Evolutionary conservation across 805 yeast genomes (phyloP).

Genomic region (Candida stauntonica): DNA sequence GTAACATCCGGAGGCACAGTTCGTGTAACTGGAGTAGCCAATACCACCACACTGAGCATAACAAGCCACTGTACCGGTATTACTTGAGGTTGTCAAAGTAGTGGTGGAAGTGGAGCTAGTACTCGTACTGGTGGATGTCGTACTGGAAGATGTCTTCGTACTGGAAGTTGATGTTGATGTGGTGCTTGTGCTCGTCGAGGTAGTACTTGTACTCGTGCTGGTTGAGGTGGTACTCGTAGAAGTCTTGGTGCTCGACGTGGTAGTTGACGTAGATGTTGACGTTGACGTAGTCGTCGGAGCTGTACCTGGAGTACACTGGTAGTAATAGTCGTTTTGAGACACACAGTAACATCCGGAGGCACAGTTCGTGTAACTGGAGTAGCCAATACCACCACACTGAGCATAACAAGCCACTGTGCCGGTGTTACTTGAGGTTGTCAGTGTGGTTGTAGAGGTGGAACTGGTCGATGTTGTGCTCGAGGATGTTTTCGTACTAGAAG

Average conservation of each 20-base stretch:
- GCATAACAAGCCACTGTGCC: slow-evolving; percentile 2
- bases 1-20: slow-evolving; percentile 13
- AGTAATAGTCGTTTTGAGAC: slow-evolving; percentile 9
- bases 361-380: slow-evolving; percentile 13
- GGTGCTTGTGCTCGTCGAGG: neutral
- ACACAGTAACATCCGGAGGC: slow-evolving; percentile 12
- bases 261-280: neutral
- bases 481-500: neutral
- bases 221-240: neutral
- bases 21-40: slow-evolving; percentile 8
- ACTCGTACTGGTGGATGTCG: neutral
- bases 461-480: neutral
- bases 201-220: neutral
- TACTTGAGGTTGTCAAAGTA: neutral
- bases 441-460: neutral
- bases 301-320: neutral
- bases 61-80: neutral
- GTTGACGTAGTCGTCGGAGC: neutral
- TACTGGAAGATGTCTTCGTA: neutral
- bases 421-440: neutral
- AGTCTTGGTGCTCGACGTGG: neutral
- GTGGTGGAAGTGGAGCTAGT: slow-evolving; percentile 1
- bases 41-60: slow-evolving; percentile 21
- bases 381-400: slow-evolving; percentile 20
- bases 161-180: neutral